A percentile compares a stretch with the other conserved stretches of the same genome.
Conservation (phyloP, 1,284 basidiomycete genomes). For the Wolfiporia cocos region DNA sequence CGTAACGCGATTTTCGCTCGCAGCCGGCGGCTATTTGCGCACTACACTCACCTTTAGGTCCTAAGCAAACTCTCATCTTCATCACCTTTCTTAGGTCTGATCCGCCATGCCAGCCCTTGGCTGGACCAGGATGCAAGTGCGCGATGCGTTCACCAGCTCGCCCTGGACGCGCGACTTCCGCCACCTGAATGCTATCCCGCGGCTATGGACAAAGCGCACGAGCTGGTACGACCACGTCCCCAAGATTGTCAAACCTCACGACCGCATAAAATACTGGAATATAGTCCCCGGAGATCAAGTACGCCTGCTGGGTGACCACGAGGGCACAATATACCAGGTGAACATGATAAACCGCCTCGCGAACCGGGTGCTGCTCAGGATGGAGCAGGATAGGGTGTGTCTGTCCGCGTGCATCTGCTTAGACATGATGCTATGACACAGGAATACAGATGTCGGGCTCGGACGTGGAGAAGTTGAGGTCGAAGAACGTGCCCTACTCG, state of each 20-base stretch:
- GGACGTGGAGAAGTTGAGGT: conserved; percentile 22
- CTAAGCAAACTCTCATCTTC: no score
- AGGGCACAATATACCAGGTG: conserved; percentile 58
- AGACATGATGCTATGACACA: no score
- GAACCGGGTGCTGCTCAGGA: conserved; percentile 67
- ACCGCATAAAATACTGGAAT: conserved; percentile 81
- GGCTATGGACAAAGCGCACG: conserved; percentile 27
- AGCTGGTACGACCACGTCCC: conserved; percentile 27
- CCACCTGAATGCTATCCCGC: conserved; percentile 55
- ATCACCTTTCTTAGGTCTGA: background rate
- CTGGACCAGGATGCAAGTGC: background rate
- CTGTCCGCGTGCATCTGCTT: background rate
- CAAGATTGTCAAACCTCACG: conserved; percentile 53
- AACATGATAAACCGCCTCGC: conserved; percentile 63
- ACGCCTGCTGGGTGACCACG: conserved; percentile 58
- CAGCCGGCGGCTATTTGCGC: background rate
- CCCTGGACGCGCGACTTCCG: conserved; percentile 49
- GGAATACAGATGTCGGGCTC: background rate
- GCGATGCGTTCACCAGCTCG: background rate
- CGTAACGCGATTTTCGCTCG: background rate
- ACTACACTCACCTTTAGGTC: no score
- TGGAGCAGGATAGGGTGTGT: conserved; percentile 38
- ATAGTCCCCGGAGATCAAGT: conserved; percentile 80
- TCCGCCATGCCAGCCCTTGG: no score
- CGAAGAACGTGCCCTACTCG: conserved; percentile 66